phyloP scores from a whole-genome alignment of 73 alveolate genomes.

The Chromera velia region DNA sequence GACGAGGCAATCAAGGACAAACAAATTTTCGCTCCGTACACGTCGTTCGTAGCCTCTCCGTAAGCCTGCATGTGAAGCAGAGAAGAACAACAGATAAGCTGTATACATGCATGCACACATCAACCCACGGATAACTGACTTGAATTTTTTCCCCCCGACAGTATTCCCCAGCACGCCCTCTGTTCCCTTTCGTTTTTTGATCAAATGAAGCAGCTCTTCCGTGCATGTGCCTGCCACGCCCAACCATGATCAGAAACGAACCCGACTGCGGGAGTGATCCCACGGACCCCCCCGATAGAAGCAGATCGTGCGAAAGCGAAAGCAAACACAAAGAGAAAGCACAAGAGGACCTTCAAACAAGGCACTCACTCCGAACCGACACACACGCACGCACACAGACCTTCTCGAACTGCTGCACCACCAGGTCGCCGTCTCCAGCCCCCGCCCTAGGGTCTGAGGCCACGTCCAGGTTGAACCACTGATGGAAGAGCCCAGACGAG shows the following conservation, averaged over 20 bases:
- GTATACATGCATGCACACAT: not conserved
- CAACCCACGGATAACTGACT: no score
- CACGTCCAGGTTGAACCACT: conserved; percentile 50
- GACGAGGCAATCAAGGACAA: conserved; percentile 32
- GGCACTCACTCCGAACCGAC: not conserved
- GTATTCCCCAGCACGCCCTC: no score
- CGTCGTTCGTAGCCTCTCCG: conserved; percentile 28
- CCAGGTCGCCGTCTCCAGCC: conserved; percentile 17
- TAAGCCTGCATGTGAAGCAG: conserved; percentile 33
- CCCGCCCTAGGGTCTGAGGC: conserved; percentile 38
- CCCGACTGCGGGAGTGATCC: no score
- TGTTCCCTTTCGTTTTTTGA: no score
- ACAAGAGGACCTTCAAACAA: not conserved
- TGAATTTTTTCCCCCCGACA: no score
- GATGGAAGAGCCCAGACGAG: conserved; percentile 45
- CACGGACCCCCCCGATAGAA: no score
- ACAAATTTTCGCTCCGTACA: conserved; percentile 39
- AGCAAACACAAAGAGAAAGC: not conserved
- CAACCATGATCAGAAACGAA: no score
- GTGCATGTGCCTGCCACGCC: no score
- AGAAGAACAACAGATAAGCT: no score
- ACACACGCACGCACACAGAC: not conserved
- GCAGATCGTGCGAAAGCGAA: no score
- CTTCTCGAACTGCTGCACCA: conserved; percentile 33
- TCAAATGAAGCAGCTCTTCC: no score